phyloP scores from a whole-genome alignment of 805 yeast species.

The Tetrapisispora arboricola region DNA sequence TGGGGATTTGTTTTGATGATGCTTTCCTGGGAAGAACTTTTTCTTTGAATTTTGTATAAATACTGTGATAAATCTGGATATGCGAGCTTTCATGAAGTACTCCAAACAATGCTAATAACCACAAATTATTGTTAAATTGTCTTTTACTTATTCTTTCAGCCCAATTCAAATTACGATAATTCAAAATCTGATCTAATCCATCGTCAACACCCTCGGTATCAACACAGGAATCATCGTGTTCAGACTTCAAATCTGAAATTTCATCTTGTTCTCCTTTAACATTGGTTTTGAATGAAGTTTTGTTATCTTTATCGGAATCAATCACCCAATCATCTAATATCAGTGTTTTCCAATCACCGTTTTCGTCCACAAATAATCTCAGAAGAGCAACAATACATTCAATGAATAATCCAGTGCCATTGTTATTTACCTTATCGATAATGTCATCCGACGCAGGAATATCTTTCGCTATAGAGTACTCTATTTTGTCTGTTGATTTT shows the following conservation, averaged over 20 bases:
- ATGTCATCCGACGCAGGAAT: constrained; percentile 19
- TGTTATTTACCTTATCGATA: constrained; percentile 17
- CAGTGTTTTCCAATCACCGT: constrained; percentile 26
- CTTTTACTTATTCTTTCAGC: constrained; percentile 65
- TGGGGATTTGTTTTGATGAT: constrained; percentile 23
- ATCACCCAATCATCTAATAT: constrained; percentile 25
- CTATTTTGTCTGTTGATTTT: constrained; percentile 6
- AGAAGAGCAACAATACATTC: constrained; percentile 24
- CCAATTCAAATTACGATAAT: constrained; percentile 61
- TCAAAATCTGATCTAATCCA: constrained; percentile 33
- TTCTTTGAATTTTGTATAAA: constrained; percentile 41
- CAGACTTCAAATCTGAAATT: too few species aligned
- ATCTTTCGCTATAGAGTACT: constrained; percentile 12
- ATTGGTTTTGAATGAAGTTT: constrained; percentile 16
- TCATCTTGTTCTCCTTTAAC: constrained; percentile 17
- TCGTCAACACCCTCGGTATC: constrained; percentile 13
- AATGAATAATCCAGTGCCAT: constrained; percentile 19
- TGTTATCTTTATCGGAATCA: constrained; percentile 7
- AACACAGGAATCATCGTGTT: constrained; percentile 18
- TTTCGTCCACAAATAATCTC: constrained; percentile 25
- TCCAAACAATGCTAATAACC: constrained; percentile 75
- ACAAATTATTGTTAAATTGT: constrained; percentile 70
- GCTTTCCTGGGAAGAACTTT: constrained; percentile 38
- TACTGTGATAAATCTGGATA: constrained; percentile 20
- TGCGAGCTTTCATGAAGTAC: constrained; percentile 36